Percentiles rank a stretch among this genome's conserved stretches.
Conservation (phyloP, 768 basidiomycete species). For the Hortiboletus campestris region DNA sequence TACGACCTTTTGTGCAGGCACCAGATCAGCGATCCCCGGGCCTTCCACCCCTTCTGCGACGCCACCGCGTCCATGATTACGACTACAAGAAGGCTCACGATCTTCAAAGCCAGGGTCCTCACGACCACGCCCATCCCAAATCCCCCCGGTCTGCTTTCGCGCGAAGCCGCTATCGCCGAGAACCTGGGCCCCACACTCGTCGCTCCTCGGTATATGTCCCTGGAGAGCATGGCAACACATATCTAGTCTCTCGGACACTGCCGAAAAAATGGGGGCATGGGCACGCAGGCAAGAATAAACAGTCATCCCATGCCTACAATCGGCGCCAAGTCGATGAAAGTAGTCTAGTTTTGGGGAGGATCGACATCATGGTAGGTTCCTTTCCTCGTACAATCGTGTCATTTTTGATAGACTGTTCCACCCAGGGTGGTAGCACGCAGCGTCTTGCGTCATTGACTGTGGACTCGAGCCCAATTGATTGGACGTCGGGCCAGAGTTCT, state of each 20-base stretch:
- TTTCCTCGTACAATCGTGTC: slow-evolving; percentile 2
- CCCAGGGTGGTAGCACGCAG: slow-evolving; percentile 5
- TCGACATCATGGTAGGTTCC: slow-evolving; percentile 49
- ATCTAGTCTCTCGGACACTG: slow-evolving; percentile 21
- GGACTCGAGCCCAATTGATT: slow-evolving; percentile 25
- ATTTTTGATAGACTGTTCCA: background rate
- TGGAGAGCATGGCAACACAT: slow-evolving; percentile 27
- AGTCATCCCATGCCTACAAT: background rate
- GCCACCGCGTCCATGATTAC: background rate
- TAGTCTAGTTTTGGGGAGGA: slow-evolving; percentile 37
- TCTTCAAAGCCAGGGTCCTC: background rate
- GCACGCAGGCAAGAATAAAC: background rate
- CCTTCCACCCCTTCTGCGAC: slow-evolving; percentile 20
- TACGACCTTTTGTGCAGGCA: background rate
- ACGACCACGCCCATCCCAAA: slow-evolving; percentile 3
- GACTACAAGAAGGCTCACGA: background rate
- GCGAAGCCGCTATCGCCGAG: slow-evolving; percentile 18
- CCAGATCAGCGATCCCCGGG: background rate
- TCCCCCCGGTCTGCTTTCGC: slow-evolving; percentile 18
- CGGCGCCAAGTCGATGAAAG: slow-evolving; percentile 14
- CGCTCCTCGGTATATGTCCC: slow-evolving; percentile 25
- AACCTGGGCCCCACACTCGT: slow-evolving; percentile 4
- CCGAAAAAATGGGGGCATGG: background rate
- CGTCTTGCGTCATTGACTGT: slow-evolving; percentile 24
- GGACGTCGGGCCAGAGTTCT: slow-evolving; percentile 26